Conservation (phyloP, 2,329 filamentous ascomycete species). For the Microsporum canis region DNA sequence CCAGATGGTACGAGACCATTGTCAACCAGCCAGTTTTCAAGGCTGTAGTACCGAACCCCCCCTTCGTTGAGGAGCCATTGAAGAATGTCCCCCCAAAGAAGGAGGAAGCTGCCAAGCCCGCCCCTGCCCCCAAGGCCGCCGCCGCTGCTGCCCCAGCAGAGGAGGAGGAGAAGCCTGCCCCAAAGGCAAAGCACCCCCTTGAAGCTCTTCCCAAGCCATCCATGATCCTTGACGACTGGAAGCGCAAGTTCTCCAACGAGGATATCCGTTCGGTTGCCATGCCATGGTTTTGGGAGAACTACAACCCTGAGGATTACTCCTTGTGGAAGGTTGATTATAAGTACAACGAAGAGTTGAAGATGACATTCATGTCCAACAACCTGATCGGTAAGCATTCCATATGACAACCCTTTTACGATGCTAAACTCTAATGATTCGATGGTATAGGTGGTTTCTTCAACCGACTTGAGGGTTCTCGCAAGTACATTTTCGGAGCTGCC, state of each 20-base stretch:
- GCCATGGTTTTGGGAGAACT: slow-evolving; percentile 98
- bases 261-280: slow-evolving; percentile 70
- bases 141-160: slow-evolving; percentile 39
- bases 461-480: slow-evolving; percentile 93
- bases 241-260: slow-evolving; percentile 97
- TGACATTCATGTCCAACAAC: slow-evolving; percentile 99
- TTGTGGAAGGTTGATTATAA: slow-evolving; percentile 94
- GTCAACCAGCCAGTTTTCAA: slow-evolving; percentile 87
- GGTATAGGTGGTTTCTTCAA: slow-evolving; percentile 72
- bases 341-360: slow-evolving; percentile 96
- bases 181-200: slow-evolving; percentile 95
- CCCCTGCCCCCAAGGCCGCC: slow-evolving; percentile 40
- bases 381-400: slow-evolving; percentile 55
- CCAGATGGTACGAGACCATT: slow-evolving; percentile 91
- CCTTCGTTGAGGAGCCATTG: slow-evolving; percentile 69
- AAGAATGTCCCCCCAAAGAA: slow-evolving; percentile 66
- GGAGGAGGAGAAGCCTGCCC: slow-evolving; percentile 50
- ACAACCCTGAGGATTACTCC: slow-evolving; percentile 89
- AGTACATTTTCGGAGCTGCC: slow-evolving; percentile 87
- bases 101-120: slow-evolving; percentile 54
- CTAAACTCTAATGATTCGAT: slow-evolving; percentile 1
- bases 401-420: not conserved
- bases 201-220: slow-evolving; percentile 70
- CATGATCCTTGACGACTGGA: slow-evolving; percentile 89
- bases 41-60: slow-evolving; percentile 61